These are phyloP conservation scores for Venturiaceae sp. DNA, from an alignment of 2,329 filamentous ascomycete genomes.

Conservation along the genomic window DNA sequence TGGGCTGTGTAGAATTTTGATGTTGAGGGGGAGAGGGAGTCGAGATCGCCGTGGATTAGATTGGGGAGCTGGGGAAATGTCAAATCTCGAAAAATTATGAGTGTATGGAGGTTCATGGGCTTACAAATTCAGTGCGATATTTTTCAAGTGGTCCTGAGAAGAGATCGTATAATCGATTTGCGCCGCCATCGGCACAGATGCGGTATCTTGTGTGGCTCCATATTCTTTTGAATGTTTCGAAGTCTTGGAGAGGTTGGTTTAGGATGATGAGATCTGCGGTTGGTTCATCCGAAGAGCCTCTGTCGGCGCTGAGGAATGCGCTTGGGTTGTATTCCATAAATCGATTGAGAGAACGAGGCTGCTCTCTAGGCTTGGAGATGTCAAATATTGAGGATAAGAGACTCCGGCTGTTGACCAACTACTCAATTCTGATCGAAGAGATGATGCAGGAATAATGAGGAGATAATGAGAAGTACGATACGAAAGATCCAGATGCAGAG, in stretches of 20 bases:
- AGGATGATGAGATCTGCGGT: constrained; percentile 43
- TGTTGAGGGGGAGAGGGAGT: constrained; percentile 61
- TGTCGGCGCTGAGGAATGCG: background rate
- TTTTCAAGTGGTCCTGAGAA: constrained; percentile 20
- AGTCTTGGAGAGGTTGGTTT: constrained; percentile 46
- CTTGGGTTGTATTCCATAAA: constrained; percentile 5
- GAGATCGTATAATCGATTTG: constrained; percentile 60
- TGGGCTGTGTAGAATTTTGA: constrained; percentile 56
- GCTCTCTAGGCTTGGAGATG: too few species aligned
- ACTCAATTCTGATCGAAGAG: too few species aligned
- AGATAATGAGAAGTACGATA: too few species aligned
- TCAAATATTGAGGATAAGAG: too few species aligned
- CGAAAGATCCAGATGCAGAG: too few species aligned
- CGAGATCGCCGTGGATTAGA: constrained; percentile 80
- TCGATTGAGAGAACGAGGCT: background rate
- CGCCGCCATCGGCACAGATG: constrained; percentile 85
- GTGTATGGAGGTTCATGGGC: constrained; percentile 8
- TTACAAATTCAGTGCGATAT: constrained; percentile 21
- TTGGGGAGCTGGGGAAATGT: constrained; percentile 30
- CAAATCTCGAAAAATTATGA: background rate
- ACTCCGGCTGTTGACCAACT: too few species aligned
- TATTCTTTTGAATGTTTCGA: constrained; percentile 36
- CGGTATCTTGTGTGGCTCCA: constrained; percentile 48
- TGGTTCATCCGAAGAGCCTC: background rate
- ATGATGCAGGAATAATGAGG: too few species aligned